phyloP scores from a whole-genome alignment of 1,139 yeast species.

The Keqinozyma sinolaborantium region DNA sequence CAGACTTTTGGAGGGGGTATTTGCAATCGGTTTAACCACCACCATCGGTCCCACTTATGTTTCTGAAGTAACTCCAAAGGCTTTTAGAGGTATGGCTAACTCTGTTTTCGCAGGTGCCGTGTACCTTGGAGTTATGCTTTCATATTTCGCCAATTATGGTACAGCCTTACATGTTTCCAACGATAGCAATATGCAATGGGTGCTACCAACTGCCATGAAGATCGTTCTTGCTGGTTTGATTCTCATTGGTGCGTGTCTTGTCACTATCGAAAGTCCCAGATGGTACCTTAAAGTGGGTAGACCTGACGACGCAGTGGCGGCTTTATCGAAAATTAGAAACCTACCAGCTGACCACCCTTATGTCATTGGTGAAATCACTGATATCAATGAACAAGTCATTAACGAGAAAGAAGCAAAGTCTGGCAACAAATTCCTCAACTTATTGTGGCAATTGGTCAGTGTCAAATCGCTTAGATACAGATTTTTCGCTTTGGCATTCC shows the following conservation, averaged over 20 bases:
- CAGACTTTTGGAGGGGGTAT: slow-evolving; percentile 43
- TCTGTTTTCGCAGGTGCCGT: slow-evolving; percentile 48
- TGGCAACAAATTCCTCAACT: slow-evolving; percentile 19
- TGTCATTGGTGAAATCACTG: slow-evolving; percentile 44
- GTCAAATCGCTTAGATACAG: slow-evolving; percentile 34
- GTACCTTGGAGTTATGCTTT: slow-evolving; percentile 45
- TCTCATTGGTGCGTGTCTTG: slow-evolving; percentile 23
- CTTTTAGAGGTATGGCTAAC: slow-evolving; percentile 43
- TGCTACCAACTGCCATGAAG: slow-evolving; percentile 27
- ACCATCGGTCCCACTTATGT: slow-evolving; percentile 50
- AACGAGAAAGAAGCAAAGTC: slow-evolving; percentile 27
- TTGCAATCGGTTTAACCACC: slow-evolving; percentile 51
- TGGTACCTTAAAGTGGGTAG: slow-evolving; percentile 32
- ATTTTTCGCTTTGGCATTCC: slow-evolving; percentile 34
- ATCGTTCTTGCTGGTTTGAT: slow-evolving; percentile 31
- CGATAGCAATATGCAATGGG: slow-evolving; percentile 24
- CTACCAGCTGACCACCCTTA: slow-evolving; percentile 45
- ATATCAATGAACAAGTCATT: slow-evolving; percentile 37
- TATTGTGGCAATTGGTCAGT: slow-evolving; percentile 28
- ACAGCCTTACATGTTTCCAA: slow-evolving; percentile 25
- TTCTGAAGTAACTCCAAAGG: slow-evolving; percentile 45
- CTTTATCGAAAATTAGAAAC: slow-evolving; percentile 39
- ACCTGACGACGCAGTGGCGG: slow-evolving; percentile 24
- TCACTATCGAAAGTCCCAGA: slow-evolving; percentile 33
- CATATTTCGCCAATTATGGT: slow-evolving; percentile 42